Percentiles rank a stretch among this genome's conserved stretches.
phyloP scores from a whole-genome alignment of 305 asterid species.

The Solanum hybrid region DNA sequence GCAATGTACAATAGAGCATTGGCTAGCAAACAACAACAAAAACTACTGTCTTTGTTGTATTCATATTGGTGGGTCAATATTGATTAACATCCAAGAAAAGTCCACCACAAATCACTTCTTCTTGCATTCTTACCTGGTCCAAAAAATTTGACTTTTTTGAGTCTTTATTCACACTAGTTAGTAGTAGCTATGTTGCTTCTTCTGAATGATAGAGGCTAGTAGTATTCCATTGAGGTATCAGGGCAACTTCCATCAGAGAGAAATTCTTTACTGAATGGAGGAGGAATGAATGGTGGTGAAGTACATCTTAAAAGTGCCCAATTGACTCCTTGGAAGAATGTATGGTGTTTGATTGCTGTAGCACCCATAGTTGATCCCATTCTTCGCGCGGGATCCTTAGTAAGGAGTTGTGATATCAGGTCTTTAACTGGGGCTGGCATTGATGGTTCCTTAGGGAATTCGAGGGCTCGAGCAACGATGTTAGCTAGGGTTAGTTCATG shows the following conservation, averaged over 20 bases:
- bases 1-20: slow-evolving; percentile 9
- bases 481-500: slow-evolving; percentile 83
- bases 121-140: background rate
- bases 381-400: slow-evolving; percentile 63
- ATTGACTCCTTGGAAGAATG: slow-evolving; percentile 74
- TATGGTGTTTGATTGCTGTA: slow-evolving; percentile 67
- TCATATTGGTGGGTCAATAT: slow-evolving; percentile 1
- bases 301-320: slow-evolving; percentile 90
- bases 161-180: slow-evolving; percentile 14
- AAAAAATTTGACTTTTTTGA: background rate
- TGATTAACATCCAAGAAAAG: background rate
- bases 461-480: slow-evolving; percentile 88
- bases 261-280: slow-evolving; percentile 39
- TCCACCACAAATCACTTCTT: background rate
- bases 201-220: slow-evolving; percentile 7
- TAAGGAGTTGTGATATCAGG: slow-evolving; percentile 58
- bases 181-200: background rate
- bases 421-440: slow-evolving; percentile 57
- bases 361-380: slow-evolving; percentile 92
- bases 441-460: slow-evolving; percentile 71
- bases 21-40: slow-evolving; percentile 11
- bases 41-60: background rate
- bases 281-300: slow-evolving; percentile 71
- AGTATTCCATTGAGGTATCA: slow-evolving; percentile 58
- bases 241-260: slow-evolving; percentile 45